These are phyloP conservation scores for Tuber magnatum DNA, from an alignment of 495 filamentous ascomycete genomes.

Conservation along the genomic window DNA sequence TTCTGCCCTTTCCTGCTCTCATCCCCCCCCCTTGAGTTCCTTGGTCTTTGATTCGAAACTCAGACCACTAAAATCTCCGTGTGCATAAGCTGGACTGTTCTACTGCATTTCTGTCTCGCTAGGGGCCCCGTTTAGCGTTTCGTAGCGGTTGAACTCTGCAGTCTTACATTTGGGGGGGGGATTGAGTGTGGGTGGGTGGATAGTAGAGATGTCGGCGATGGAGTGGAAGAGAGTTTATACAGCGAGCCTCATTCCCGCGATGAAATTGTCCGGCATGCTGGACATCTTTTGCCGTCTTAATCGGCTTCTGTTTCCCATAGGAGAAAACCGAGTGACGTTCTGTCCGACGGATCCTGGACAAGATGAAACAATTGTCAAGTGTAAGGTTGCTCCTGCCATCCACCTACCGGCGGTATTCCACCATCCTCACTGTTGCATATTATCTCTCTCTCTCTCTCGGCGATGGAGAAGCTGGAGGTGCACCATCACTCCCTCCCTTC, in stretches of 20 bases:
- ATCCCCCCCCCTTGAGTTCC: not conserved
- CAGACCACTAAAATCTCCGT: not conserved
- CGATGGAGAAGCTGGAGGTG: not conserved
- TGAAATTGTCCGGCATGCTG: not conserved
- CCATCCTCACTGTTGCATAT: not conserved
- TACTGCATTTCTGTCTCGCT: not conserved
- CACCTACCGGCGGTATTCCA: not conserved
- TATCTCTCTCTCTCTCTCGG: no score
- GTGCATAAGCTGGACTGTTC: slow-evolving; percentile 2
- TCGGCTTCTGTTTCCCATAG: not conserved
- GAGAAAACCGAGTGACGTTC: not conserved
- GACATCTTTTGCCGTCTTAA: not conserved
- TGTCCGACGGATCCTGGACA: not conserved
- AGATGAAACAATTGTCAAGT: not conserved
- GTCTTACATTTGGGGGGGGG: slow-evolving; percentile 4
- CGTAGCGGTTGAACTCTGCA: not conserved
- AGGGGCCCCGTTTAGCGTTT: not conserved
- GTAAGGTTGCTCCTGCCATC: not conserved
- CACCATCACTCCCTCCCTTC: not conserved
- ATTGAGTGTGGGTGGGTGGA: not conserved
- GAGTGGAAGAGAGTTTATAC: not conserved
- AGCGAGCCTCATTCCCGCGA: not conserved
- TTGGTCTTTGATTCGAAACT: not conserved
- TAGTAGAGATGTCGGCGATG: not conserved
- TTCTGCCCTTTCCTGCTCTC: not conserved